Evolutionary conservation across 2,329 filamentous ascomycete genomes (phyloP).

Genomic region (Pseudogymnoascus sp.): DNA sequence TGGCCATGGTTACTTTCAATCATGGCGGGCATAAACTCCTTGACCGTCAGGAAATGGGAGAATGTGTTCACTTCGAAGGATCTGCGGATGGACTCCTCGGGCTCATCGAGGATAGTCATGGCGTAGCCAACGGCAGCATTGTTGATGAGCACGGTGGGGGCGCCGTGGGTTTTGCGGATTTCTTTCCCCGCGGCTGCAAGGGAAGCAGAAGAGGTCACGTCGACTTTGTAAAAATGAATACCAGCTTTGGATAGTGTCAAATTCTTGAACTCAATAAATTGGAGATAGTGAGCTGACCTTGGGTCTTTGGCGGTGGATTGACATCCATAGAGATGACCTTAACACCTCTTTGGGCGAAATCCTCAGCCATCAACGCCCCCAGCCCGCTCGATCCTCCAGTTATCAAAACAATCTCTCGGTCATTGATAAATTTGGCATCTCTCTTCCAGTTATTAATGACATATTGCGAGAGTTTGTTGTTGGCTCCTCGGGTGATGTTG

Average conservation of each 20-base stretch:
- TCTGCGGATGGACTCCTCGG: slow-evolving; percentile 33
- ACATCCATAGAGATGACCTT: slow-evolving; percentile 67
- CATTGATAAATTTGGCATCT: slow-evolving; percentile 54
- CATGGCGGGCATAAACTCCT: slow-evolving; percentile 43
- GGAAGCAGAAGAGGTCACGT: slow-evolving; percentile 40
- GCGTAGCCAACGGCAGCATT: slow-evolving; percentile 36
- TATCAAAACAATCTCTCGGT: slow-evolving; percentile 60
- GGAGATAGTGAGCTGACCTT: not conserved
- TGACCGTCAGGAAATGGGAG: slow-evolving; percentile 39
- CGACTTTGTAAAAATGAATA: slow-evolving; percentile 28
- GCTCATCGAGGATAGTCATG: slow-evolving; percentile 36
- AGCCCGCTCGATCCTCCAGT: slow-evolving; percentile 70
- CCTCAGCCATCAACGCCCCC: slow-evolving; percentile 54
- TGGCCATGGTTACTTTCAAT: slow-evolving; percentile 43
- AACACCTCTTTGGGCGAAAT: slow-evolving; percentile 55
- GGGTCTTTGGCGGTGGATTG: slow-evolving; percentile 39
- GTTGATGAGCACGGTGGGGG: slow-evolving; percentile 36
- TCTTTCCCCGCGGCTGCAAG: slow-evolving; percentile 37
- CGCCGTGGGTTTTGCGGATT: slow-evolving; percentile 30
- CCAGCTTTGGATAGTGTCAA: not conserved
- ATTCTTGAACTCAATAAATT: not conserved
- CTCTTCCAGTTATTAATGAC: slow-evolving; percentile 42
- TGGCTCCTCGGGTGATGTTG: slow-evolving; percentile 33
- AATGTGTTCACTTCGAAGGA: slow-evolving; percentile 44
- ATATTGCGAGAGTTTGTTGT: slow-evolving; percentile 43